Evolutionary conservation across 2,329 filamentous ascomycete genomes (phyloP).

Genomic region (Clarireedia sp.): DNA sequence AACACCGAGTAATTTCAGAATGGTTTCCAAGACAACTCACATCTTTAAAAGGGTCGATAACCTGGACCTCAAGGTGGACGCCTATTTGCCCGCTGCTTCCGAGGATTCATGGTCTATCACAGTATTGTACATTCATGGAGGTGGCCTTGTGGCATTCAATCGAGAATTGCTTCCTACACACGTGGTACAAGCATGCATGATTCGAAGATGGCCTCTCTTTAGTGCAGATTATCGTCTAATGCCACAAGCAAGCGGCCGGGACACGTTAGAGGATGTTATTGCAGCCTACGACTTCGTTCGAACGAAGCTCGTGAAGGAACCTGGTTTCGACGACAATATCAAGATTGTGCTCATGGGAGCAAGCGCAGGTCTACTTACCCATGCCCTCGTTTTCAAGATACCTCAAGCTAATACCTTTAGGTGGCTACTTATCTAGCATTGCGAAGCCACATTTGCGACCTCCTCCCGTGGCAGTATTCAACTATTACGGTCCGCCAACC

Average conservation of each 20-base stretch:
- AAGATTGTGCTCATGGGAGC: not conserved
- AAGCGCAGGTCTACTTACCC: not conserved
- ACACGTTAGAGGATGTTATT: not conserved
- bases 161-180: not conserved
- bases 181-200: not conserved
- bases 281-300: not conserved
- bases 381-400: not conserved
- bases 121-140: not conserved
- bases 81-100: not conserved
- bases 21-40: not conserved
- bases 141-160: not conserved
- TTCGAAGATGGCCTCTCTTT: not conserved
- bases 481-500: not conserved
- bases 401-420: not conserved
- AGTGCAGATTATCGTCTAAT: not conserved
- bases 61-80: not conserved
- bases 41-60: not conserved
- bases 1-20: not conserved
- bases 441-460: not conserved
- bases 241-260: not conserved
- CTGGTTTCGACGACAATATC: not conserved
- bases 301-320: not conserved
- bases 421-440: not conserved
- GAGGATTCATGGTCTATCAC: not conserved
- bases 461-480: not conserved